Conservation (phyloP, 23 red algal species). For the Gracilaria gracilis region DNA sequence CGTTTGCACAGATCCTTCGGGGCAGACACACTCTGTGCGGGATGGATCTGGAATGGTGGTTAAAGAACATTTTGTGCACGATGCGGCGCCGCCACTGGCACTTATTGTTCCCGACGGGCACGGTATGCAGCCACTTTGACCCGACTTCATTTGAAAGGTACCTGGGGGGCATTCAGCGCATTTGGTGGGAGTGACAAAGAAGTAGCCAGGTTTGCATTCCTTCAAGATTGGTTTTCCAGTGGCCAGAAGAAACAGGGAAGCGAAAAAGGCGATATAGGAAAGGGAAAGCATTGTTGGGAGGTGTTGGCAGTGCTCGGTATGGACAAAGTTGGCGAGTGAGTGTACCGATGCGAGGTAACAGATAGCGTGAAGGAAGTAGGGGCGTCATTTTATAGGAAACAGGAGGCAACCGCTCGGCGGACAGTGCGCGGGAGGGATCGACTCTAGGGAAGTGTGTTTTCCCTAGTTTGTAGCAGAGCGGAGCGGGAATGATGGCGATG, state of each 20-base stretch:
- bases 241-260: neutral
- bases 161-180: conserved; percentile 20
- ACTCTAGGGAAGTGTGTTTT: neutral
- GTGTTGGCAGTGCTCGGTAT: neutral
- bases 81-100: neutral
- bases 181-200: neutral
- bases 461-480: neutral
- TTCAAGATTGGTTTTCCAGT: neutral
- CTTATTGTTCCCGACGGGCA: conserved; percentile 11
- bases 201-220: conserved; percentile 17
- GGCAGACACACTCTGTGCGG: conserved; percentile 7
- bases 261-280: neutral
- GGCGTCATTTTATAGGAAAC: conserved; percentile 3
- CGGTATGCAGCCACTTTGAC: conserved; percentile 28
- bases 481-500: neutral
- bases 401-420: neutral
- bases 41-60: conserved; percentile 10
- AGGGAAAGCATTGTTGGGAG: neutral
- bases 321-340: neutral
- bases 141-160: conserved; percentile 2
- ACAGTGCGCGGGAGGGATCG: neutral
- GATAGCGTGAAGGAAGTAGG: neutral
- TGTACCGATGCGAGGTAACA: neutral
- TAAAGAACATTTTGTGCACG: neutral
- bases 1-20: neutral